Evolutionary conservation across 305 asterid species (phyloP), one percentile per base, ranked within the genome.

Genomic region (Fraxinus paxiana): DNA sequence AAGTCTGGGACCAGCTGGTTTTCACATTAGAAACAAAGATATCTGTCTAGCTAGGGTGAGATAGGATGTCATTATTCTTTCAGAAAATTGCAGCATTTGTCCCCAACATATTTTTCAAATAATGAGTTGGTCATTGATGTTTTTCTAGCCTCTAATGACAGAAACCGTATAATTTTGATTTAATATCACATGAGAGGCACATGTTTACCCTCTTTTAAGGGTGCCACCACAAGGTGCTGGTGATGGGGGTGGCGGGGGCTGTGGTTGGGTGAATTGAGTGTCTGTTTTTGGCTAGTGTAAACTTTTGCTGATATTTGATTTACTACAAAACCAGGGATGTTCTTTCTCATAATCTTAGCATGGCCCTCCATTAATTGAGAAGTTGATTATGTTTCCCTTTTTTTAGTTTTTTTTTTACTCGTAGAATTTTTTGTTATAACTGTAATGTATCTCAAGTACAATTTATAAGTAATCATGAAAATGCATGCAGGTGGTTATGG

Each of bases 401-500:
- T 46, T 48, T 15, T 4, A 10, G n/a, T 35, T 35, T 37, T 37
- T 37, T 43, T 43, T 43, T 12, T 12, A 43, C 54, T 43, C 17
- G 61, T n/a, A 6, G 69, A 70, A 51, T 43, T 43, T 65, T 79
- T 38, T 38, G 46, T 38, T 38, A 38, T 38, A 38, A 8, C 46
- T 38, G 46, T 38, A 76, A 43, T 48, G 46, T n/a, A 26, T 72
- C 24, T 31, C 30, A 20, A 18, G 15, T 22, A 22, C 15, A 61
- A 61, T 61, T 61, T 61, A 61, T 61, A 22, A 61, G 15, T 61
- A 61, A 61, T 18, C 18, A 2, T 67, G 37, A 67, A 67, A 67
- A 73, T 51, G 56, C 20, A 61, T 82, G 76, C 90, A 93, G 98
- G 97, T 87, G 98, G 98, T 73, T 94, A 94, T 93, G 98, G 98